Evolutionary conservation across 345 rosid genomes (phyloP).

Genomic region (Reutealis trisperma): DNA sequence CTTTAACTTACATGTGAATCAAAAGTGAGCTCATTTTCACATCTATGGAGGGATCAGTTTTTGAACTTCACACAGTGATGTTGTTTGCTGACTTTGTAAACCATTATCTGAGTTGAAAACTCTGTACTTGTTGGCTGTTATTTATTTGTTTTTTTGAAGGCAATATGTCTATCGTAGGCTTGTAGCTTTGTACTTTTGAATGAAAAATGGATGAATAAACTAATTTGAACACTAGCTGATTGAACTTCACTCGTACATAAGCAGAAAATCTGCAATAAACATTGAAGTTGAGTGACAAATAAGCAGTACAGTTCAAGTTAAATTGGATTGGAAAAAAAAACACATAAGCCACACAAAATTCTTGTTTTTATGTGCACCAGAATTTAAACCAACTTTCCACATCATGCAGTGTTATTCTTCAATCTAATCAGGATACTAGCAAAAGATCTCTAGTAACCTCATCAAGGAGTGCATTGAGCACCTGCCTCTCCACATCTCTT

Average conservation of each 20-base stretch:
- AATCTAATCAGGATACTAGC: slow-evolving; percentile 9
- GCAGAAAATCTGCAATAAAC: not conserved
- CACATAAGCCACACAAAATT: slow-evolving; percentile 2
- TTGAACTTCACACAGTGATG: too few relatives aligned
- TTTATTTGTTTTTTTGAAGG: too few relatives aligned
- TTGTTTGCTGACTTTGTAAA: not conserved
- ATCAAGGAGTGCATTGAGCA: slow-evolving; percentile 64
- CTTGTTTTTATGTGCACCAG: not conserved
- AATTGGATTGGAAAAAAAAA: not conserved
- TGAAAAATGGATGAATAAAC: not conserved
- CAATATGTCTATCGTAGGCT: too few relatives aligned
- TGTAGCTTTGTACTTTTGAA: not conserved
- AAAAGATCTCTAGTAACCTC: slow-evolving; percentile 63
- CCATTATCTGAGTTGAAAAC: not conserved
- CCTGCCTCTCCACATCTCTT: slow-evolving; percentile 67
- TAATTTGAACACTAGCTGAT: not conserved
- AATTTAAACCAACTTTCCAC: not conserved
- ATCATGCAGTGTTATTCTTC: not conserved
- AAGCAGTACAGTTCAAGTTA: not conserved
- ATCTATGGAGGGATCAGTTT: not conserved
- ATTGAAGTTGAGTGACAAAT: not conserved
- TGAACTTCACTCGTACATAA: not conserved
- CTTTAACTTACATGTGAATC: not conserved
- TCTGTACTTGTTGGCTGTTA: too few relatives aligned
- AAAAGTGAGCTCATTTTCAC: not conserved